Conservation (phyloP, 1,139 yeast species). For the Saccharomycopsis crataegensis region DNA sequence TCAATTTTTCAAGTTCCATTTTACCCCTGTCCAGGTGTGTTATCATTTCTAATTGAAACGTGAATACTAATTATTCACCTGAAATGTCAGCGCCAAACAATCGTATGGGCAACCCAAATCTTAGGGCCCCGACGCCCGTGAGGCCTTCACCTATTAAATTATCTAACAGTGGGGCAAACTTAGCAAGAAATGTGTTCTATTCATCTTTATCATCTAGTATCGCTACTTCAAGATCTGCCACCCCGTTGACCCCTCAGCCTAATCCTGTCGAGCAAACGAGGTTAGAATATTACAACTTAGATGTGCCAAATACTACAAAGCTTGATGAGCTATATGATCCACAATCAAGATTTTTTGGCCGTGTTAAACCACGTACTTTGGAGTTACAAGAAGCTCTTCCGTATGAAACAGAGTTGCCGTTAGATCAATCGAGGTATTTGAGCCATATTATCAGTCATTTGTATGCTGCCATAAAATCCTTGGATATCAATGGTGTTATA, state of each 20-base stretch:
- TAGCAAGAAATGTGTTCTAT: conserved; percentile 7
- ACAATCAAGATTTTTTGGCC: conserved; percentile 48
- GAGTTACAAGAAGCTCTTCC: conserved; percentile 64
- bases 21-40: no score
- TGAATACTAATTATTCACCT: no score
- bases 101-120: no score
- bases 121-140: no score
- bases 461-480: conserved; percentile 68
- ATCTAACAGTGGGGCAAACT: neutral
- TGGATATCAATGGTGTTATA: conserved; percentile 69
- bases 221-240: neutral
- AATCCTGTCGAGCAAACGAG: conserved; percentile 26
- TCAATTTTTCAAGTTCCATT: no score
- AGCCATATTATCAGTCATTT: conserved; percentile 74
- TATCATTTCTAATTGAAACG: no score
- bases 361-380: conserved; percentile 45
- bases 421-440: conserved; percentile 67
- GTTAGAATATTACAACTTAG: conserved; percentile 45
- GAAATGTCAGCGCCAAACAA: no score
- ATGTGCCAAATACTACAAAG: conserved; percentile 38
- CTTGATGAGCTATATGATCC: conserved; percentile 44
- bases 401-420: conserved; percentile 61
- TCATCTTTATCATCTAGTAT: conserved; percentile 7
- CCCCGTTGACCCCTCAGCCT: conserved; percentile 18
- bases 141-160: no score